These are phyloP conservation scores for Chaetomiaceae sp. DNA, from an alignment of 2,329 filamentous ascomycete genomes.

Conservation along the genomic window DNA sequence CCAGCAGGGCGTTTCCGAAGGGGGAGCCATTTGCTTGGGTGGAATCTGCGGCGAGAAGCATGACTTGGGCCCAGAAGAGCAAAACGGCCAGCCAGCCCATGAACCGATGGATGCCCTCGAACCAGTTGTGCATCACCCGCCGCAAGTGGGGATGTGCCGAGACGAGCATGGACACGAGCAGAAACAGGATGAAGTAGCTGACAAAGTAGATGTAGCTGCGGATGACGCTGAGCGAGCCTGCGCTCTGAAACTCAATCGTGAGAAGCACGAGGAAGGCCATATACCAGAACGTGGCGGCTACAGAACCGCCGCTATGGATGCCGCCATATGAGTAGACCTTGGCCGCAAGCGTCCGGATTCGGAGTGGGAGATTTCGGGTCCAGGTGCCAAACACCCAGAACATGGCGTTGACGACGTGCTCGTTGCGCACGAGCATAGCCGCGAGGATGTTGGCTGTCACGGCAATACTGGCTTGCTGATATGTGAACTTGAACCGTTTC, in stretches of 20 bases:
- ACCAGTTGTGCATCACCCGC: slow-evolving; percentile 32
- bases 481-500: slow-evolving; percentile 14
- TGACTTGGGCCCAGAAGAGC: slow-evolving; percentile 60
- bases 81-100: slow-evolving; percentile 33
- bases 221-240: slow-evolving; percentile 20
- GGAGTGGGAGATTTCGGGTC: slow-evolving; percentile 34
- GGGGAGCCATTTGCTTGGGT: slow-evolving; percentile 30
- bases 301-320: slow-evolving; percentile 49
- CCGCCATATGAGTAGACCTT: slow-evolving; percentile 53
- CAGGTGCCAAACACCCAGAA: slow-evolving; percentile 40
- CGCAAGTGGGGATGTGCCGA: slow-evolving; percentile 31
- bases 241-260: slow-evolving; percentile 28
- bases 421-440: slow-evolving; percentile 47
- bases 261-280: slow-evolving; percentile 34
- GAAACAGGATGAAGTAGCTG: slow-evolving; percentile 29
- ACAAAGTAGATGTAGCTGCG: slow-evolving; percentile 28
- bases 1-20: slow-evolving; percentile 36
- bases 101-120: slow-evolving; percentile 36
- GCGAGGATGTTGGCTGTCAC: slow-evolving; percentile 40
- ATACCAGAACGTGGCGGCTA: slow-evolving; percentile 47
- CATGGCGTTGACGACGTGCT: slow-evolving; percentile 49
- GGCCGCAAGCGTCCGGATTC: slow-evolving; percentile 42
- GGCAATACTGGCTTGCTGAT: slow-evolving; percentile 25
- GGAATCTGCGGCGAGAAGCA: slow-evolving; percentile 50
- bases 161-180: slow-evolving; percentile 30